Evolutionary conservation across 495 filamentous ascomycete species (phyloP).

Genomic region (Penicillium riverlandense): DNA sequence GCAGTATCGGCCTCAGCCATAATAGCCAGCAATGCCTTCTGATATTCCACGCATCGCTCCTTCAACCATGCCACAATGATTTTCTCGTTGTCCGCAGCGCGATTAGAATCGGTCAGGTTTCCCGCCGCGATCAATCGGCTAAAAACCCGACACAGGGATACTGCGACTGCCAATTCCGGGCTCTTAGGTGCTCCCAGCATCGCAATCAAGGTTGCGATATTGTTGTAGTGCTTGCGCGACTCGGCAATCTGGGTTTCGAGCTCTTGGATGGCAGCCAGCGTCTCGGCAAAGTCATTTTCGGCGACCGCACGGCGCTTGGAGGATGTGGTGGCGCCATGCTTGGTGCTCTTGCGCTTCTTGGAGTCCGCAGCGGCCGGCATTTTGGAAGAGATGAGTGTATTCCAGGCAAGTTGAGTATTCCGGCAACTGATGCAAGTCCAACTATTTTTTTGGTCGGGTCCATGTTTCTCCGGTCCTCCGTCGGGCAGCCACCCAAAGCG

Average conservation of each 20-base stretch:
- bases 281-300: constrained; percentile 38
- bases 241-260: constrained; percentile 74
- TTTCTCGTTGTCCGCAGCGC: constrained; percentile 61
- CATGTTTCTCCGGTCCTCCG: no score
- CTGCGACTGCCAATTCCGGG: constrained; percentile 54
- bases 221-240: constrained; percentile 87
- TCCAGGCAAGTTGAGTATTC: neutral
- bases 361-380: constrained; percentile 29
- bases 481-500: constrained; percentile 46
- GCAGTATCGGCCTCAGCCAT: constrained; percentile 45
- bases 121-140: constrained; percentile 73
- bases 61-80: constrained; percentile 75
- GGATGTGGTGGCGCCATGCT: constrained; percentile 26
- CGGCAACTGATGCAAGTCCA: no score
- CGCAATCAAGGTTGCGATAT: constrained; percentile 67
- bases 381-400: constrained; percentile 2
- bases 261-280: constrained; percentile 51
- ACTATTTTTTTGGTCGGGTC: constrained; percentile 14
- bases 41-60: constrained; percentile 64
- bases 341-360: constrained; percentile 37
- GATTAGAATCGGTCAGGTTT: constrained; percentile 53
- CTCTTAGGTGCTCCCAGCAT: constrained; percentile 43
- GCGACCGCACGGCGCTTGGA: constrained; percentile 41
- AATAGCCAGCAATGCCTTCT: constrained; percentile 45
- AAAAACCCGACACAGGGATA: constrained; percentile 86